A percentile compares a stretch with the other conserved stretches of the same genome.
Evolutionary conservation across 495 filamentous ascomycete species (phyloP).

Genomic region (Penicillium roqueforti): DNA sequence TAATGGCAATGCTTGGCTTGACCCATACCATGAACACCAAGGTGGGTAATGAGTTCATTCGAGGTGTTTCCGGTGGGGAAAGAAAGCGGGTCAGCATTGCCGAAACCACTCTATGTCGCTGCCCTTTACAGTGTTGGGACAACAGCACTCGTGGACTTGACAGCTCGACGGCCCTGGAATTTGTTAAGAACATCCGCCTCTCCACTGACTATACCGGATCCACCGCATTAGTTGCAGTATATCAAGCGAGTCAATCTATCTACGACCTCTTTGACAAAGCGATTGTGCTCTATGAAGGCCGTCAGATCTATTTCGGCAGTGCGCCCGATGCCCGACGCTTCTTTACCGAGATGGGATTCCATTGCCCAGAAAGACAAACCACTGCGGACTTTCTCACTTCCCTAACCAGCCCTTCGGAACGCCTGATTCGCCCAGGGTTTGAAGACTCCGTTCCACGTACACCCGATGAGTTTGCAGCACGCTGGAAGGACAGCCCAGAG

Average conservation of each 20-base stretch:
- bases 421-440: constrained; percentile 58
- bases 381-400: constrained; percentile 80
- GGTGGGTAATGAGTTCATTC: constrained; percentile 75
- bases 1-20: constrained; percentile 77
- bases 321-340: constrained; percentile 60
- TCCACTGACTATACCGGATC: constrained; percentile 61
- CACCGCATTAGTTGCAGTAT: constrained; percentile 74
- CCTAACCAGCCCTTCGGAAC: constrained; percentile 67
- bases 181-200: constrained; percentile 62
- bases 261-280: constrained; percentile 80
- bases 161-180: constrained; percentile 77
- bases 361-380: constrained; percentile 67
- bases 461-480: constrained; percentile 69
- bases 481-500: constrained; percentile 72
- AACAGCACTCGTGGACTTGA: constrained; percentile 74
- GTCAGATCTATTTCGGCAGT: constrained; percentile 76
- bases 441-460: constrained; percentile 64
- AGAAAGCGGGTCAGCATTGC: constrained; percentile 80
- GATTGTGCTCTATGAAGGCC: constrained; percentile 73
- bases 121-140: constrained; percentile 79
- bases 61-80: constrained; percentile 79
- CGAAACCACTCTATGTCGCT: constrained; percentile 60
- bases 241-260: constrained; percentile 73
- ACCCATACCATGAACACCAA: constrained; percentile 71
- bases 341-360: constrained; percentile 71